These are phyloP conservation scores for Leishmania aethiopica DNA, from an alignment of 208 protist species.

Conservation along the genomic window DNA sequence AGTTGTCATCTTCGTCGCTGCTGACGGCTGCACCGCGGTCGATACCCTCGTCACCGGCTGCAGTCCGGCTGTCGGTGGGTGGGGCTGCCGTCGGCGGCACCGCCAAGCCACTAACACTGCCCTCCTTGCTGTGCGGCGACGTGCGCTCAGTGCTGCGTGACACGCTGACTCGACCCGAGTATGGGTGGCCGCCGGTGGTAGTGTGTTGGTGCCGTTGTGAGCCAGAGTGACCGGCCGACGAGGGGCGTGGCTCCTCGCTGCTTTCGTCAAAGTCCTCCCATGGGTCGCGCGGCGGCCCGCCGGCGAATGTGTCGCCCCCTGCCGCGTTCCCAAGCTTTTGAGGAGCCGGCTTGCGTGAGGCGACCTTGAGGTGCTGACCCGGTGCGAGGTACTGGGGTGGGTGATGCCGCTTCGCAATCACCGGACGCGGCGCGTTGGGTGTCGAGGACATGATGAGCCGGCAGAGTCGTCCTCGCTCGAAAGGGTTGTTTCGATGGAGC, in stretches of 20 bases:
- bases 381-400: constrained; percentile 26
- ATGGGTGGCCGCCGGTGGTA: constrained; percentile 8
- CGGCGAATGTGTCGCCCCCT: not conserved
- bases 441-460: not conserved
- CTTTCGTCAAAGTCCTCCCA: constrained; percentile 21
- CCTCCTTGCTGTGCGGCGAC: not conserved
- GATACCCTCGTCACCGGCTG: not conserved
- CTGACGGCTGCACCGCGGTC: constrained; percentile 3
- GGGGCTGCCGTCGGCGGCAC: not conserved
- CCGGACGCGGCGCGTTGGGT: constrained; percentile 9
- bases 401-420: constrained; percentile 14
- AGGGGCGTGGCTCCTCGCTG: not conserved
- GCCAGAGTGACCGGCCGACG: not conserved
- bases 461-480: not conserved
- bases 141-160: constrained; percentile 9
- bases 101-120: not conserved
- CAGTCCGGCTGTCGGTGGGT: not conserved
- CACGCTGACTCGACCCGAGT: constrained; percentile 3
- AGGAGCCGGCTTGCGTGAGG: constrained; percentile 18
- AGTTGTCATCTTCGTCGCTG: not conserved
- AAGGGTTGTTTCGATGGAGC: not conserved
- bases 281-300: constrained; percentile 22
- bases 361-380: constrained; percentile 31
- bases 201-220: not conserved
- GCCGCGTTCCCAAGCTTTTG: not conserved